phyloP scores from a whole-genome alignment of 257 asterid genomes.

The Solanum bulbocastanum region DNA sequence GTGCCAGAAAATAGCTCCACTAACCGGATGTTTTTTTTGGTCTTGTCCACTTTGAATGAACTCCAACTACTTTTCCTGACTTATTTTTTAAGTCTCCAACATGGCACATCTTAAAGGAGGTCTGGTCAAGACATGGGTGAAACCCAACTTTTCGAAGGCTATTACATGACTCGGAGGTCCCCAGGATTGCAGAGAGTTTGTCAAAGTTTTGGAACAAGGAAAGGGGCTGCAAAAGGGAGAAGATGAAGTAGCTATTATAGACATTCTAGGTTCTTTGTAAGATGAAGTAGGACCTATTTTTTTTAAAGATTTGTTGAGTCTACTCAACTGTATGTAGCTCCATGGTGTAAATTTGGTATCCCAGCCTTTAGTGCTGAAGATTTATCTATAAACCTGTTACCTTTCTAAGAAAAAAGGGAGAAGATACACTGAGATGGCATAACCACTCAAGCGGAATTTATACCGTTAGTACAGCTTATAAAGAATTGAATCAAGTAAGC shows the following conservation, averaged over 20 bases:
- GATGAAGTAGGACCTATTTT: not conserved
- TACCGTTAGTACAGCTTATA: not conserved
- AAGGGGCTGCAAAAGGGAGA: not conserved
- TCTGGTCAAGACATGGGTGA: not conserved
- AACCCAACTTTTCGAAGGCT: not conserved
- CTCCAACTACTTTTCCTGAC: not conserved
- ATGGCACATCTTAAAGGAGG: not conserved
- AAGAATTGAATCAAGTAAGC: not conserved
- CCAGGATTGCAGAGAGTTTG: not conserved
- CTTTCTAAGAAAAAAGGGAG: not conserved
- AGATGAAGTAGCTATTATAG: not conserved
- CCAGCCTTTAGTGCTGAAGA: not conserved
- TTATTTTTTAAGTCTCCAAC: not conserved
- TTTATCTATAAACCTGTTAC: not conserved
- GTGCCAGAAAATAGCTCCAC: not conserved
- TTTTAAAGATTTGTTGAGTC: not conserved
- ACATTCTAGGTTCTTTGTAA: not conserved
- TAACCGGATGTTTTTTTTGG: not conserved
- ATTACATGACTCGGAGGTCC: not conserved
- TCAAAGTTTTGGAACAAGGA: not conserved
- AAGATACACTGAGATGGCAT: not conserved
- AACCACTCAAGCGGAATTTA: not conserved
- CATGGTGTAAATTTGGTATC: not conserved
- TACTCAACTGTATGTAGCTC: not conserved
- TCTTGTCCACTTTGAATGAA: not conserved